Conservation (phyloP, 2,329 filamentous ascomycete species). For the Pseudogymnoascus sp. region DNA sequence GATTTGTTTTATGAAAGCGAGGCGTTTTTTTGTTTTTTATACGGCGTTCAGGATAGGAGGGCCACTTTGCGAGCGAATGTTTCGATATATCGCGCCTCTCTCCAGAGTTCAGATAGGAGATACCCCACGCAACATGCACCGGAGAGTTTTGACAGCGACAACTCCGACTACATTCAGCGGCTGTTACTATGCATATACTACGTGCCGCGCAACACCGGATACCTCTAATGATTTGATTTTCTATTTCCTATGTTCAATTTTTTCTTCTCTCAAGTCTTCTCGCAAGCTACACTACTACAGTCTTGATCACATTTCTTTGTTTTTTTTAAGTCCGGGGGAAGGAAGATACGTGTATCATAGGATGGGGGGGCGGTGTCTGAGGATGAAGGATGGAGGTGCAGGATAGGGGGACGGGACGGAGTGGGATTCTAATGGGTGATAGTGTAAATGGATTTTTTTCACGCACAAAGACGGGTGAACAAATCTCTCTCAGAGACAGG, state of each 20-base stretch:
- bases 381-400: background rate
- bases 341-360: slow-evolving; percentile 1
- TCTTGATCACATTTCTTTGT: background rate
- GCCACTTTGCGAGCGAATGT: background rate
- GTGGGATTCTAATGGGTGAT: slow-evolving; percentile 4
- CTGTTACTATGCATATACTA: background rate
- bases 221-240: slow-evolving; percentile 3
- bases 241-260: background rate
- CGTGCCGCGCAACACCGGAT: background rate
- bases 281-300: background rate
- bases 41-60: slow-evolving; percentile 1
- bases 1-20: slow-evolving; percentile 5
- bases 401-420: background rate
- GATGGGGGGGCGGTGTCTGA: background rate
- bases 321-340: background rate
- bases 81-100: background rate
- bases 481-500: background rate
- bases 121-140: background rate
- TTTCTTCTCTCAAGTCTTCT: background rate
- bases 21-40: background rate
- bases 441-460: background rate
- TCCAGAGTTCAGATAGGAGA: background rate
- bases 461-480: background rate
- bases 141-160: background rate
- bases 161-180: background rate